A percentile compares a stretch with the other conserved stretches of the same genome.
These are phyloP conservation scores for Pyrenophora seminiperda DNA, from an alignment of 2,329 filamentous ascomycete genomes.

Conservation along the genomic window DNA sequence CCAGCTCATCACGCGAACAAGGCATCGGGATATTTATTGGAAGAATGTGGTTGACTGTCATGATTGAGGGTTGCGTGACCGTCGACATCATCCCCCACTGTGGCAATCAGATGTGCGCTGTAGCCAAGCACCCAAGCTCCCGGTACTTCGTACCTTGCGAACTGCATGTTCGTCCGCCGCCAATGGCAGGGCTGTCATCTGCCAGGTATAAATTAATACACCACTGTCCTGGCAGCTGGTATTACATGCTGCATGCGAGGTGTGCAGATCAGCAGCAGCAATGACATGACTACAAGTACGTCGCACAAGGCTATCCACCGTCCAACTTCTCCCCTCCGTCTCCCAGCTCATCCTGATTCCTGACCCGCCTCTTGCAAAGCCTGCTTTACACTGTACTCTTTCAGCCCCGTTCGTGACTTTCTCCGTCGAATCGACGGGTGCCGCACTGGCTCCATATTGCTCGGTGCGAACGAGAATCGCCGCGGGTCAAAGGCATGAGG, in stretches of 20 bases:
- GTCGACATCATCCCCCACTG: slow-evolving; percentile 3
- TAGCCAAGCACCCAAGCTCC: slow-evolving; percentile 2
- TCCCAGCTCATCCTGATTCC: slow-evolving; percentile 21
- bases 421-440: slow-evolving; percentile 31
- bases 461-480: slow-evolving; percentile 31
- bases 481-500: slow-evolving; percentile 19
- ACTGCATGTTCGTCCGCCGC: slow-evolving; percentile 13
- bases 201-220: not conserved
- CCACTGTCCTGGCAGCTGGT: not conserved
- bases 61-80: slow-evolving; percentile 4
- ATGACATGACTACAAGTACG: not conserved
- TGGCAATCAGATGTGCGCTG: slow-evolving; percentile 2
- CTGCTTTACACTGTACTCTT: slow-evolving; percentile 32
- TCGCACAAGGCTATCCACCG: slow-evolving; percentile 2
- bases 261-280: not conserved
- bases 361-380: slow-evolving; percentile 28
- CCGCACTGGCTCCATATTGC: slow-evolving; percentile 20
- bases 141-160: slow-evolving; percentile 8
- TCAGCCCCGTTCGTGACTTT: slow-evolving; percentile 33
- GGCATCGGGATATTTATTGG: not conserved
- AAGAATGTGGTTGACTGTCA: not conserved
- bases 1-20: slow-evolving; percentile 3
- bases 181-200: not conserved
- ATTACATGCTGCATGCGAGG: no score
- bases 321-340: slow-evolving; percentile 1